Evolutionary conservation across 805 yeast genomes (phyloP), one percentile per base, ranked within the genome.

Genomic region (Cyberlindnera lachancei): DNA sequence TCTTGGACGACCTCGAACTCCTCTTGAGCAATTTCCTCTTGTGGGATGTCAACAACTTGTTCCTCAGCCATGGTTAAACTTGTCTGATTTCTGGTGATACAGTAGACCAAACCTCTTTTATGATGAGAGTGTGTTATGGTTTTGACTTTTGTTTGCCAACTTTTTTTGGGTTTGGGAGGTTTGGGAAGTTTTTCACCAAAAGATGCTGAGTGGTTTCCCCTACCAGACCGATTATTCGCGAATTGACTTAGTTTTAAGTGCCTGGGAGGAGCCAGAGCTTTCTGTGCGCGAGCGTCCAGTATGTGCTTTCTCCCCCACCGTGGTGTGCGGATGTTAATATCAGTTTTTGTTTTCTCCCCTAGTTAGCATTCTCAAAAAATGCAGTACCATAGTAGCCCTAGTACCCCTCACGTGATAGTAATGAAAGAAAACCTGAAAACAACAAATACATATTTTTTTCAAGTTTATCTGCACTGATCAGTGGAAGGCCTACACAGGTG

Each of bases 11-110:
- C 83, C 53, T 61, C 69, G 54, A 61, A 61, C 55, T 70, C 76
- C 68, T 79, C 85, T 66, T 70, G 66, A 48, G 57, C 66, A 36
- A 52, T 43, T 56, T 68, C 73, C 36, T 40, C 44, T 56, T 63
- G 65, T 54, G 63, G 68, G 55, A 59, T 58, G 38, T 56, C 63
- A 34, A 30, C 32, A 44, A 58, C 61, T 51, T 64, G 64, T 68
- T 68, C 84, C 79, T 81, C 90, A 75, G 94, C 81, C 94, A 83
- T 83, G 58, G 58, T 78, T 58, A 36, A 33, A n/a, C n/a, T n/a
- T n/a, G n/a, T n/a, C n/a, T n/a, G n/a, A n/a, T n/a, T n/a, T n/a
- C n/a, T n/a, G n/a, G n/a, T n/a, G n/a, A n/a, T n/a, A n/a, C n/a
- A n/a, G n/a, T n/a, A n/a, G n/a, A n/a, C n/a, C n/a, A n/a, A n/a